Base-by-base conservation (phyloP, 2,329 filamentous ascomycete species). In the Alternaria novae-zelandiae region DNA sequence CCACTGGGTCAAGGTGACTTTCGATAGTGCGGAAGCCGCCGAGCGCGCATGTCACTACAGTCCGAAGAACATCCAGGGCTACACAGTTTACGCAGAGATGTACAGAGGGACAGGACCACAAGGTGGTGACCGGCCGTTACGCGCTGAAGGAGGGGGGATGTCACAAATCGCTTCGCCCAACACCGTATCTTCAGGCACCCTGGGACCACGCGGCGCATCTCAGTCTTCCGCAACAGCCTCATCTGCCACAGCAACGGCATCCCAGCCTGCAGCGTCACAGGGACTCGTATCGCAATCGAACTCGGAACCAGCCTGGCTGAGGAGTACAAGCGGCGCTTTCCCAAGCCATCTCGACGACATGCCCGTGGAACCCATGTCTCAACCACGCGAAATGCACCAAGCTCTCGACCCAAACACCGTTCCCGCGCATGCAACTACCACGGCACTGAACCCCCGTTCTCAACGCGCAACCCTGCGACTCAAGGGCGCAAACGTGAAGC, bases 1-100 rank as follows among this genome's bases (percentile, higher is more conserved):
- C 70, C 92, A 97, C 83, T 98, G 95, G 95, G 93, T 97, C 65
- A 86, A 86, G 65, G 81, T 86, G 59, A 86, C 84, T 2, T 86
- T 85, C 63, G 82, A 85, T 68, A 83, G 81, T 5, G 79, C 81
- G 17, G 80, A 83, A 65, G 82, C 83, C 3, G 83, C 83, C 1
- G 84, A 85, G 63, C 75, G 82, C 61, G 84, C 83, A 21, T 82
- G 81, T 65, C 80, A 83, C 61, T 79, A 81, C 62, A 82, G 79
- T 30, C 84, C 84, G 9, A 83, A 85, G 63, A 78, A 74, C 57
- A 79, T 85, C 53, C 81, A 82, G 58, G 83, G 83, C 26, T 82
- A 82, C 67, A 73, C 80, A 21, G 83, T 86, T 36, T 82, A 81
- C 63, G 83, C 83, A 8, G 83, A 86, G 70, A 76, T 76, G 12